Evolutionary conservation across 2,329 filamentous ascomycete genomes (phyloP), one percentile per base, ranked within the genome.

Genomic region (Nemania abortiva): DNA sequence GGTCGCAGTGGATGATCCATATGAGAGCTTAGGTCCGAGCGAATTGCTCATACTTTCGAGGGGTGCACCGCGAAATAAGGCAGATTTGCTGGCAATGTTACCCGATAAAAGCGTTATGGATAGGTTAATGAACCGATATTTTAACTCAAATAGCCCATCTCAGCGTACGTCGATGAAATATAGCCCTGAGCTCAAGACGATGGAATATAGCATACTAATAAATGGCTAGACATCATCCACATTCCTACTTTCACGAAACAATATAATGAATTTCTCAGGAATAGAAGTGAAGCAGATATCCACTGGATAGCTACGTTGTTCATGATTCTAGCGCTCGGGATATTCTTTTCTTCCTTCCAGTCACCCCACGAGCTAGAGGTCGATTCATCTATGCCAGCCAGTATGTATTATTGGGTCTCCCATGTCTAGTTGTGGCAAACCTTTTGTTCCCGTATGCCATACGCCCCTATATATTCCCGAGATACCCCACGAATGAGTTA

Each of bases 261-360:
- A 81, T 88, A 88, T 66, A 79, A 79, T 53, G 78, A 77, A 27
- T 89, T 88, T 71, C 86, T 85, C 79, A 76, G 80, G 71, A 77
- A 86, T 62, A 83, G 83, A 0, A 70, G 77, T 7, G 73, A 66
- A 0, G 75, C 77, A 0, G 79, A 83, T 0, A 66, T 84, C 1
- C 81, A 84, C 47, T 88, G 84, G 84, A 76, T 89, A 61, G 85
- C 84, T 1, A 80, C 85, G 15, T 77, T 89, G 7, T 88, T 83
- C 75, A 85, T 84, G 80, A 77, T 84, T 63, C 79, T 83, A 45
- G 78, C 78, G 2, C 79, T 83, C 7, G 85, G 79, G 22, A 78
- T 83, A 50, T 82, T 82, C 76, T 84, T 84, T 73, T 85, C 81
- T 70, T 82, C 77, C 7, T 84, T 80, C 70, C 79, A 79, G 62